These are phyloP conservation scores for Carallia brachiata DNA, from an alignment of 345 rosid genomes.

Conservation along the genomic window DNA sequence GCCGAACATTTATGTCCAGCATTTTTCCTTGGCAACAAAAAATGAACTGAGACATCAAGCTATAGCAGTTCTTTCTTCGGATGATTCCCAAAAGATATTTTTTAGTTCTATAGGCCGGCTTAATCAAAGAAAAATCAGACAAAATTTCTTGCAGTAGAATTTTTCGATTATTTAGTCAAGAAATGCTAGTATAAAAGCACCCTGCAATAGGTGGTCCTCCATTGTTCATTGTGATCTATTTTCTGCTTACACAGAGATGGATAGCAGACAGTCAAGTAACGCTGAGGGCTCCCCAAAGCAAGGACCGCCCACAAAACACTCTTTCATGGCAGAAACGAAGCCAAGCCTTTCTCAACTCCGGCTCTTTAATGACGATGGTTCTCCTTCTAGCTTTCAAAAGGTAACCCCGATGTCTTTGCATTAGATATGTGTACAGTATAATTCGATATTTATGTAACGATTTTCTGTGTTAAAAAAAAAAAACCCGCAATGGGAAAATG, in stretches of 20 bases:
- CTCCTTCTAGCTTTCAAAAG: slow-evolving; percentile 34
- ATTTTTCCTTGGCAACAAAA: not conserved
- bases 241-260: slow-evolving; percentile 14
- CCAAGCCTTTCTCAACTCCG: slow-evolving; percentile 1
- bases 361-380: slow-evolving; percentile 12
- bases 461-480: no score
- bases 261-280: slow-evolving; percentile 15
- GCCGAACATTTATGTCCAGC: no score
- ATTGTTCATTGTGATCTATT: no score
- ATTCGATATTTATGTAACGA: no score
- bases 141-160: no score
- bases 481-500: not conserved
- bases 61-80: not conserved
- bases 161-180: not conserved
- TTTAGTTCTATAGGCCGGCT: not conserved
- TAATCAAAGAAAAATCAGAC: not conserved
- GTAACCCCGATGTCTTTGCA: not conserved
- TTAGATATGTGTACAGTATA: no score
- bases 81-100: not conserved
- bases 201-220: not conserved
- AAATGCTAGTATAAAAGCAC: not conserved
- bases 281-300: slow-evolving; percentile 19
- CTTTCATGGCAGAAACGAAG: slow-evolving; percentile 15
- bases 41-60: not conserved
- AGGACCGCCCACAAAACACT: slow-evolving; percentile 6